Evolutionary conservation across 106 monocot species (phyloP).

Genomic region (Triglochin maritima): DNA sequence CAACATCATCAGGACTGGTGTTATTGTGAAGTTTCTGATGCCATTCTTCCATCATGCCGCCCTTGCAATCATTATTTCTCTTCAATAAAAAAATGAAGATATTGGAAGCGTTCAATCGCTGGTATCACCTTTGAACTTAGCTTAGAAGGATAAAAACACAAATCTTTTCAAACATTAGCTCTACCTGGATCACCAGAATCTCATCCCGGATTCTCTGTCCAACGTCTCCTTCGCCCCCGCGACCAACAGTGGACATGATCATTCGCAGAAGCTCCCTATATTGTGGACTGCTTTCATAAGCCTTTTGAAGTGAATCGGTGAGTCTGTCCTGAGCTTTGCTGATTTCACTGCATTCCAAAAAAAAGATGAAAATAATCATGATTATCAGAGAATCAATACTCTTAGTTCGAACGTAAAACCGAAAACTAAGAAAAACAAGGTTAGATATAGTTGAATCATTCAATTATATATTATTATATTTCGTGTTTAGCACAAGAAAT

Average conservation of each 20-base stretch:
- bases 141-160: too few species aligned
- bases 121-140: too few species aligned
- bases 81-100: too few species aligned
- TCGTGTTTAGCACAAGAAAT: too few species aligned
- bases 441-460: not conserved
- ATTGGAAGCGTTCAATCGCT: too few species aligned
- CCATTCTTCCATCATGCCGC: not conserved
- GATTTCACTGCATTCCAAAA: constrained; percentile 61
- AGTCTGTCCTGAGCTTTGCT: constrained; percentile 95
- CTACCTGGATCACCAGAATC: constrained; percentile 90
- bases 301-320: constrained; percentile 57
- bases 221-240: constrained; percentile 98
- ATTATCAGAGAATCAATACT: not conserved
- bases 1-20: constrained; percentile 97
- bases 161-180: too few species aligned
- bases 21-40: constrained; percentile 83
- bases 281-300: constrained; percentile 48
- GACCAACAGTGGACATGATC: constrained; percentile 86
- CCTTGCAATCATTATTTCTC: not conserved
- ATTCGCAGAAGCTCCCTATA: constrained; percentile 64
- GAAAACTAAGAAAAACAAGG: not conserved
- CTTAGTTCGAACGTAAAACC: not conserved
- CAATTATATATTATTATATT: too few species aligned
- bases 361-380: not conserved
- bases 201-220: constrained; percentile 97